Base-by-base conservation (phyloP, 2,329 filamentous ascomycete genomes). In the Calonectria crousiana region DNA sequence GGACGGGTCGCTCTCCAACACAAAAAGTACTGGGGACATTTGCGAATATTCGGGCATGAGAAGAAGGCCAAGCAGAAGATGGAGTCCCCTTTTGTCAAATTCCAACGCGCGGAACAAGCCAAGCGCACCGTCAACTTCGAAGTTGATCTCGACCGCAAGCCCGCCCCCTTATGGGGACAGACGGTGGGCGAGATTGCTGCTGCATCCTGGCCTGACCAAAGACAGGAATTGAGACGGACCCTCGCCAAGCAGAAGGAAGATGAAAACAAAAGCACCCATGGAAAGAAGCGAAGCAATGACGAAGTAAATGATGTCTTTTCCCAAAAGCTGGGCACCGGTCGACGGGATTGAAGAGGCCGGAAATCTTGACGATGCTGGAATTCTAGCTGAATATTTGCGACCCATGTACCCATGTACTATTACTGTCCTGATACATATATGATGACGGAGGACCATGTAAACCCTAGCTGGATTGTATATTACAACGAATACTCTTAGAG, bases 11-110 rank as follows among this genome's bases (percentile, higher is more conserved):
- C 79, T 30, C 41, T 81, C n/a, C 72, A 81, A 16, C 76, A 82
- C 28, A 83, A 79, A 70, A 84, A 84, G 65, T 78, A 74, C 34
- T 67, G 78, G 74, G 81, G 77, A 41, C 76, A 83, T 52, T 72
- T 79, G 23, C 66, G 78, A 62, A 78, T 84, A n/a, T 84, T 82
- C 60, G 81, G 82, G 11, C 77, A 71, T 26, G 49, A 73, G 5
- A 77, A 76, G 58, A 80, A 78, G 72, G 68, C 72, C 16, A 81
- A 71, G 49, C 32, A 70, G 10, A 32, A 72, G 8, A 51, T 68
- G 20, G 70, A 69, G 51, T 81, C 79, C 6, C 79, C 79, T 11
- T 80, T 78, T 23, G 28, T 72, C 20, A 32, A 47, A 18, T 38
- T 30, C 16, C 49, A 72, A 34, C 47, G 34, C 20, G 14, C 47